These are phyloP conservation scores for Colletotrichum sansevieriae DNA, from an alignment of 2,329 filamentous ascomycete species.

Conservation along the genomic window DNA sequence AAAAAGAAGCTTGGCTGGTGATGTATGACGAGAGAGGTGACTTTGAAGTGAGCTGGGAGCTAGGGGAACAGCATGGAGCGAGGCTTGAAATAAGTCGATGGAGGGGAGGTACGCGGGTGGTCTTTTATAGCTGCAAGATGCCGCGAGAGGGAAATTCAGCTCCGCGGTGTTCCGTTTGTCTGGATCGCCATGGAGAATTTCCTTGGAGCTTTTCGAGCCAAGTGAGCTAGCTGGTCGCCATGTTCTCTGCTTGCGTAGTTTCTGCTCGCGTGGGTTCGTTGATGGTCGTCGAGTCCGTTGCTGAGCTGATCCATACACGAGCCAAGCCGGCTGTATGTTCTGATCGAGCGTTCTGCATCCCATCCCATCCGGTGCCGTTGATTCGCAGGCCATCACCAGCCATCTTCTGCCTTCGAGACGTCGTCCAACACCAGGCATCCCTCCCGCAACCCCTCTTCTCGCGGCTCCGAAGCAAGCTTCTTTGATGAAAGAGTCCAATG, in stretches of 20 bases:
- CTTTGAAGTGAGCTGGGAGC: background rate
- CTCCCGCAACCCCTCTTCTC: slow-evolving; percentile 11
- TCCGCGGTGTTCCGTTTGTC: background rate
- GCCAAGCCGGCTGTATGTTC: background rate
- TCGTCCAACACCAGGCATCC: background rate
- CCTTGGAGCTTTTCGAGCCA: slow-evolving; percentile 21
- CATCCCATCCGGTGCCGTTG: background rate
- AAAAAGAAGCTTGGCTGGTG: slow-evolving; percentile 1
- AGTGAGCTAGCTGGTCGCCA: slow-evolving; percentile 9
- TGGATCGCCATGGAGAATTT: slow-evolving; percentile 6
- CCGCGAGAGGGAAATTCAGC: background rate
- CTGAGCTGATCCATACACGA: slow-evolving; percentile 25
- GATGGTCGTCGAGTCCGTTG: slow-evolving; percentile 1
- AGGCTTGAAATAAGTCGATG: background rate
- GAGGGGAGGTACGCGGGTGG: background rate
- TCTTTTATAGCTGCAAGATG: slow-evolving; percentile 38
- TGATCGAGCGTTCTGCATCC: slow-evolving; percentile 9
- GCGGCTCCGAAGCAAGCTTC: slow-evolving; percentile 16
- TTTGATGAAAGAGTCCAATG: slow-evolving; percentile 19
- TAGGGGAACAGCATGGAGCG: slow-evolving; percentile 24
- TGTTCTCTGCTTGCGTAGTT: background rate
- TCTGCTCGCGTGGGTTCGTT: slow-evolving; percentile 26
- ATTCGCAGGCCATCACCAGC: slow-evolving; percentile 2
- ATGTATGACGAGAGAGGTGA: background rate
- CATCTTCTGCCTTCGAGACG: background rate